Percentiles rank a stretch among this genome's conserved stretches.
These are phyloP conservation scores for Alternaria gaisen DNA, from an alignment of 2,329 filamentous ascomycete genomes.

Conservation along the genomic window DNA sequence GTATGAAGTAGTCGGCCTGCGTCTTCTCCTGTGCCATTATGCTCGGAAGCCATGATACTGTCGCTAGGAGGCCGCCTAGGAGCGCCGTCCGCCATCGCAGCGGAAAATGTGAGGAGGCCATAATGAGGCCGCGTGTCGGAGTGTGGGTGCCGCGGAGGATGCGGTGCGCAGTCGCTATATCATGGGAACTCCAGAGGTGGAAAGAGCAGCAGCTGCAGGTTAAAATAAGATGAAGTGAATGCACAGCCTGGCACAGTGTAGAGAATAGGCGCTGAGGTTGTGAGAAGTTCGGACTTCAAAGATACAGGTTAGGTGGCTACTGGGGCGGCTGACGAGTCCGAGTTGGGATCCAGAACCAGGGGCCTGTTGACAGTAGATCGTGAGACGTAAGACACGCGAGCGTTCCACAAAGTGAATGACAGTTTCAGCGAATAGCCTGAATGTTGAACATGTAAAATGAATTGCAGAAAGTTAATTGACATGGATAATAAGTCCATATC, in stretches of 20 bases:
- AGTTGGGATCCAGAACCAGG: constrained; percentile 22
- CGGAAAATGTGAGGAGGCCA: constrained; percentile 37
- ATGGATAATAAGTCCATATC: constrained; percentile 4
- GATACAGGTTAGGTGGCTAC: constrained; percentile 35
- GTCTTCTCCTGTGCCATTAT: constrained; percentile 58
- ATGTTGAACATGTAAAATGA: neutral
- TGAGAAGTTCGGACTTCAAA: constrained; percentile 23
- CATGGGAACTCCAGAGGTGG: constrained; percentile 34
- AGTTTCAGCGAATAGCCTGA: neutral
- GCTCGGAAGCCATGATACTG: constrained; percentile 45
- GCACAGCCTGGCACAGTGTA: neutral
- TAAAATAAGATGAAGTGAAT: neutral
- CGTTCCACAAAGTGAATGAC: constrained; percentile 11
- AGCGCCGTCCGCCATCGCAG: constrained; percentile 47
- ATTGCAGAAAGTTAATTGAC: neutral
- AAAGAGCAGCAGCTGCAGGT: neutral
- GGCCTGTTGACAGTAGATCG: constrained; percentile 1
- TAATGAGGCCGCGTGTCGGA: constrained; percentile 26
- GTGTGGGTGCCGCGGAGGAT: constrained; percentile 26
- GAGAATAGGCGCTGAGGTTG: constrained; percentile 15
- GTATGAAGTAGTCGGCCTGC: constrained; percentile 90
- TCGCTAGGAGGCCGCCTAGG: constrained; percentile 42
- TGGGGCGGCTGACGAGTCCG: constrained; percentile 41
- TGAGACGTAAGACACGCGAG: constrained; percentile 10
- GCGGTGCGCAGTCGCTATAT: constrained; percentile 44